These are phyloP conservation scores for Pseudogymnoascus sp. DNA, from an alignment of 2,329 filamentous ascomycete genomes.

Conservation along the genomic window DNA sequence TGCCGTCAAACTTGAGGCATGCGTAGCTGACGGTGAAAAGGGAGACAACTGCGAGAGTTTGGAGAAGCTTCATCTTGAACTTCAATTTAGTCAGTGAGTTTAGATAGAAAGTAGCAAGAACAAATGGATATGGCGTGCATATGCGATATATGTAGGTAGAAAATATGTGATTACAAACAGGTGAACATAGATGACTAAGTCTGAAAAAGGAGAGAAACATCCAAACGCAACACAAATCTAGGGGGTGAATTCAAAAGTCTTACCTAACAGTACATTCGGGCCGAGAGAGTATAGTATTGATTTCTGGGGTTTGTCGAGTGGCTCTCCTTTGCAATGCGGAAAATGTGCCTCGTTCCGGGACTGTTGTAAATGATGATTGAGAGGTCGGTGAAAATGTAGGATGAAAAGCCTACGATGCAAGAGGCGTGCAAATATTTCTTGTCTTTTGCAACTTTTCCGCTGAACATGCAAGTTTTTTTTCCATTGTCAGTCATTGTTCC, in stretches of 20 bases:
- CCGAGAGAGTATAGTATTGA: conserved; percentile 2
- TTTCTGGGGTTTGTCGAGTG: neutral
- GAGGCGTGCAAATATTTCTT: neutral
- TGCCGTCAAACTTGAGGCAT: neutral
- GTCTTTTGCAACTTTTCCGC: neutral
- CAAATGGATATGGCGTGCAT: neutral
- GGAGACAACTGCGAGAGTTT: neutral
- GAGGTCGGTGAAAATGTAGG: neutral
- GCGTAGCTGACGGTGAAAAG: neutral
- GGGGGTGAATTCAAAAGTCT: neutral
- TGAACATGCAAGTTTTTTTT: neutral
- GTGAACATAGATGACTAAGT: neutral
- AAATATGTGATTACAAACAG: neutral
- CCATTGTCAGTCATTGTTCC: neutral
- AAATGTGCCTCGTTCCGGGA: neutral
- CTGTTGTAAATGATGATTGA: neutral
- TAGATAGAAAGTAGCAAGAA: neutral
- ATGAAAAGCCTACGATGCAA: neutral
- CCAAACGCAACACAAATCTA: neutral
- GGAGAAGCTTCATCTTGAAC: neutral
- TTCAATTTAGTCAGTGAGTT: neutral
- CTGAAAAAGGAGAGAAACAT: neutral
- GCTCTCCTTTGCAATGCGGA: neutral
- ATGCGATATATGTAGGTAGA: neutral
- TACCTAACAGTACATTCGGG: neutral